phyloP scores from a whole-genome alignment of 805 yeast species.

The Candida verbasci region DNA sequence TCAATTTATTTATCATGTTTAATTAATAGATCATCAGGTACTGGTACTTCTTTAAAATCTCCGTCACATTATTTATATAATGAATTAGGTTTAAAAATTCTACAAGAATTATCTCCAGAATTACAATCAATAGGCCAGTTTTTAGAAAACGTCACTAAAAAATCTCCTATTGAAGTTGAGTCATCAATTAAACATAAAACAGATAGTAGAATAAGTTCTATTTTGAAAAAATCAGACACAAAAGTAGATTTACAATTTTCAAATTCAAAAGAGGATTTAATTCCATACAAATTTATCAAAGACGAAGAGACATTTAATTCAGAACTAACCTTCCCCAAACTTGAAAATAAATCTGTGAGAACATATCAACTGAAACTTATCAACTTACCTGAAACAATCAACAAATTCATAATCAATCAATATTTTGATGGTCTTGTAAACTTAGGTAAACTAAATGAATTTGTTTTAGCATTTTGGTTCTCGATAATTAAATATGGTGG shows the following conservation, averaged over 20 bases:
- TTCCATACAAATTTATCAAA: constrained; percentile 28
- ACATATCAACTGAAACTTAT: background rate
- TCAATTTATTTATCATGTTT: constrained; percentile 20
- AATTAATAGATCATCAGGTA: constrained; percentile 15
- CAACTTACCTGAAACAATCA: constrained; percentile 14
- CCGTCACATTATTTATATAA: constrained; percentile 27
- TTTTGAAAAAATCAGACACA: constrained; percentile 2
- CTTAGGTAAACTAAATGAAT: constrained; percentile 28
- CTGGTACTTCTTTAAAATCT: constrained; percentile 15
- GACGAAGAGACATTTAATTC: constrained; percentile 2
- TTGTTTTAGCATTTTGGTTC: constrained; percentile 28
- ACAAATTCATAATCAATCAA: constrained; percentile 27
- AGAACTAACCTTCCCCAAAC: background rate
- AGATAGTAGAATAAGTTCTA: constrained; percentile 12
- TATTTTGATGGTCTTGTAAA: constrained; percentile 26
- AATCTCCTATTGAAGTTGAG: constrained; percentile 2
- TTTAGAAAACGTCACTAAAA: constrained; percentile 5
- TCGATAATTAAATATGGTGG: constrained; percentile 29
- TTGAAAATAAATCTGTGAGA: constrained; percentile 3
- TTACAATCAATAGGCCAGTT: constrained; percentile 16
- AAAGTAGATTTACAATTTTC: background rate
- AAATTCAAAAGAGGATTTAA: constrained; percentile 11
- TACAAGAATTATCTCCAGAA: constrained; percentile 33
- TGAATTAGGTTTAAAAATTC: constrained; percentile 25
- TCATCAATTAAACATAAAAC: constrained; percentile 11